Conservation (phyloP, 2,329 filamentous ascomycete genomes). For the Phoma sp. region DNA sequence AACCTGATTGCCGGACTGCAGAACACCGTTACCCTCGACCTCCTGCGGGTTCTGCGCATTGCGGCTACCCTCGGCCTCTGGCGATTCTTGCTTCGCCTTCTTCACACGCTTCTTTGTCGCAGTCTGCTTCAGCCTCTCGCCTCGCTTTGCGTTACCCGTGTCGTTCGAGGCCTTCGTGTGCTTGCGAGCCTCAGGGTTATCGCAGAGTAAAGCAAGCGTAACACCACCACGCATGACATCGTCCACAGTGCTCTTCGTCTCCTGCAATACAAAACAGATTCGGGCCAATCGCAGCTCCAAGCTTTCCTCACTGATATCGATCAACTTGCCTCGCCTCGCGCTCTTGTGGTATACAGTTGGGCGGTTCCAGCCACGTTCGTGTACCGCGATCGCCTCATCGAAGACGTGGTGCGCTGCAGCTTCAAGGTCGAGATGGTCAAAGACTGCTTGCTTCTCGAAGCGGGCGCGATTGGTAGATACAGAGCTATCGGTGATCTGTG, state of each 20-base stretch:
- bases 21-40: background rate
- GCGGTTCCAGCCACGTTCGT: constrained; percentile 33
- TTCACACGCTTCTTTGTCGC: background rate
- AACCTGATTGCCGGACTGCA: background rate
- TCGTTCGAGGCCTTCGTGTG: constrained; percentile 35
- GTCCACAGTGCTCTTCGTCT: constrained; percentile 34
- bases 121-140: constrained; percentile 14
- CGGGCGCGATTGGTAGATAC: constrained; percentile 25
- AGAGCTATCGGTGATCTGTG: constrained; percentile 22
- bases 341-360: constrained; percentile 32
- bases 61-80: background rate
- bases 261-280: constrained; percentile 28
- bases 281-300: constrained; percentile 27
- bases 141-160: constrained; percentile 29
- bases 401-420: constrained; percentile 40
- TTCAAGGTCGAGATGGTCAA: constrained; percentile 31
- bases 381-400: constrained; percentile 31
- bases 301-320: constrained; percentile 22
- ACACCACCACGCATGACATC: constrained; percentile 36
- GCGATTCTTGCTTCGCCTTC: background rate
- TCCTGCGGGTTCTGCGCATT: background rate
- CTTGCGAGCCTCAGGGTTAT: constrained; percentile 31
- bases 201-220: constrained; percentile 28
- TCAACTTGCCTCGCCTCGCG: constrained; percentile 30
- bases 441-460: constrained; percentile 16